A percentile compares a stretch with the other conserved stretches of the same genome.
Conservation (phyloP, 2,329 filamentous ascomycete genomes). For the Claviceps maximensis region DNA sequence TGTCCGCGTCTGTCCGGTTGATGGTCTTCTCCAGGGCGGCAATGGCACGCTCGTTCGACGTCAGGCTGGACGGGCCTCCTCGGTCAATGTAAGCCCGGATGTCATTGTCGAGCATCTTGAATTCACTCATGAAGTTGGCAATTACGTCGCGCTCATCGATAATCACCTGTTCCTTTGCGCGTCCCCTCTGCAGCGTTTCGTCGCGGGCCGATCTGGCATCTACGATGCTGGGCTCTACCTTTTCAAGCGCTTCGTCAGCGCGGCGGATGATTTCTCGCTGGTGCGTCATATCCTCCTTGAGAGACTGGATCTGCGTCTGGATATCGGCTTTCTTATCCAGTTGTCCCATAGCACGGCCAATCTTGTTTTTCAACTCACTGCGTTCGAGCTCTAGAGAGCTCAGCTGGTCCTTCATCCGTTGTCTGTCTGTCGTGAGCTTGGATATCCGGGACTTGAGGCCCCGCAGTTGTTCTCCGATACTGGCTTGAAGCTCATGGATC, state of each 20-base stretch:
- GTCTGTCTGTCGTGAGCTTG: conserved; percentile 55
- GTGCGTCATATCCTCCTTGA: conserved; percentile 53
- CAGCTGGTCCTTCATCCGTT: conserved; percentile 55
- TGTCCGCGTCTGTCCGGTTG: conserved; percentile 51
- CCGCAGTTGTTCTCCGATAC: conserved; percentile 53
- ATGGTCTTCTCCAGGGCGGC: conserved; percentile 54
- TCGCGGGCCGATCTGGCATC: conserved; percentile 66
- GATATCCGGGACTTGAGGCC: conserved; percentile 48
- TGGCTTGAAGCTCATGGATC: conserved; percentile 64
- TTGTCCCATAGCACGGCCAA: conserved; percentile 57
- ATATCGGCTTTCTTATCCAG: conserved; percentile 71
- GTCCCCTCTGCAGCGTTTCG: conserved; percentile 59
- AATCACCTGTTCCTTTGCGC: conserved; percentile 57
- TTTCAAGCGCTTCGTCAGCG: conserved; percentile 60
- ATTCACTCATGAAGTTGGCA: conserved; percentile 60
- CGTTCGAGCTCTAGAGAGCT: conserved; percentile 62
- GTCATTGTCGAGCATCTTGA: conserved; percentile 61
- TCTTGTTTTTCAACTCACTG: conserved; percentile 59
- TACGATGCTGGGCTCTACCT: conserved; percentile 60
- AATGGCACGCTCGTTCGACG: conserved; percentile 56
- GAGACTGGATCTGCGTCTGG: conserved; percentile 56
- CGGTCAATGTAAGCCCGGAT: conserved; percentile 69
- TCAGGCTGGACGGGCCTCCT: conserved; percentile 60
- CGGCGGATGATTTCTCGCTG: conserved; percentile 57
- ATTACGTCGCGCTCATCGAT: conserved; percentile 59